Base-by-base conservation (phyloP, 192 early-diverging fungal species). In the Anaeromyces robustus region DNA sequence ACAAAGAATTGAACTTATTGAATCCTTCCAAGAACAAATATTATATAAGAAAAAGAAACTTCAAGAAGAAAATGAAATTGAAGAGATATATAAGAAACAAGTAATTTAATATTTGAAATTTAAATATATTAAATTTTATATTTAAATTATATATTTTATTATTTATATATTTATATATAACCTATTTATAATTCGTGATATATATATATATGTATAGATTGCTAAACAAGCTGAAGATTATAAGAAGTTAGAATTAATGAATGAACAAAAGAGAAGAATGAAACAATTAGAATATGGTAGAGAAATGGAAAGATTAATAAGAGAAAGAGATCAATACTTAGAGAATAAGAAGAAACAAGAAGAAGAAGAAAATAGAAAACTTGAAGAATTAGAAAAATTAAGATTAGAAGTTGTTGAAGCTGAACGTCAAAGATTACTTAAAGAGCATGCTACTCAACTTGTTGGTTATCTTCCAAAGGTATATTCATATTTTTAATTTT, bases 381-480 rank as follows among this genome's bases (percentile, higher is more conserved):
- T 89, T 78, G 32, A 82, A 77, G 87, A 88, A 77, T 52, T 91
- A 12, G 88, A 88, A 30, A 77, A 81, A 39, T 91, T 88, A 79
- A 80, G 86, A 77, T 83, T 87, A 78, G 79, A 83, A 79, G 90
- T 91, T 29, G 88, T 91, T 77, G 90, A 91, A 84, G 86, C 88
- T 81, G 90, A 91, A 81, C 78, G 90, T 29, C 90, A 91, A 81
- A 79, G 90, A 39, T 82, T 91, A 79, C 82, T 91, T 79, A 85
- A 86, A 30, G 90, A 91, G 84, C 90, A 91, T 84, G 90, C 89
- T n/a, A 77, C 83, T 26, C 84, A 85, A 79, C 81, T 91, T 52
- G 68, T 88, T 12, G 90, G 90, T 4, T 90, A 82, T 80, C 79
- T 90, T 79, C 89, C 89, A 83, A 90, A 90, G 84, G 89, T 90